These are phyloP conservation scores for Zygosaccharomyces siamensis DNA, from an alignment of 805 yeast genomes.

Conservation along the genomic window DNA sequence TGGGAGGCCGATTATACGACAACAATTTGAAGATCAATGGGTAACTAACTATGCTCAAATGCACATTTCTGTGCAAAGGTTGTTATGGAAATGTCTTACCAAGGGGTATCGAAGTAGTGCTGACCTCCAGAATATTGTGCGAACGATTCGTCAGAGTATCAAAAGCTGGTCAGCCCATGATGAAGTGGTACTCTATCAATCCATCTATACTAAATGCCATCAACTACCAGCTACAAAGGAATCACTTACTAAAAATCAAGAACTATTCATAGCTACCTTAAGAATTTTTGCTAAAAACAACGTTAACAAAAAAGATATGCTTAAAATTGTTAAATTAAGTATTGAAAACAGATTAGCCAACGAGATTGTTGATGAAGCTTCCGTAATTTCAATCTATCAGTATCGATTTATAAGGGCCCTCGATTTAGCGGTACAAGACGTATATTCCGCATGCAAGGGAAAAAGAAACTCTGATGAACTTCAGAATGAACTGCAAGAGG, in stretches of 20 bases:
- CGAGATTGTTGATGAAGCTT: conserved; percentile 6
- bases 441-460: conserved; percentile 15
- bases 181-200: conserved; percentile 25
- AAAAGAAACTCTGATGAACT: conserved; percentile 7
- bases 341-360: conserved; percentile 22
- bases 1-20: conserved; percentile 14
- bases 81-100: conserved; percentile 27
- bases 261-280: conserved; percentile 20
- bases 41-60: conserved; percentile 14
- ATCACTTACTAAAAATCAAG: conserved; percentile 19
- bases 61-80: conserved; percentile 20
- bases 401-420: conserved; percentile 30
- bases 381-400: conserved; percentile 18
- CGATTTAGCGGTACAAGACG: conserved; percentile 23
- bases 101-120: not conserved
- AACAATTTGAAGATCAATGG: conserved; percentile 16
- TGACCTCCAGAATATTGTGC: conserved; percentile 1
- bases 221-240: conserved; percentile 14
- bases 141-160: conserved; percentile 3
- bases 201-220: conserved; percentile 25
- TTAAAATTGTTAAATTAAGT: conserved; percentile 26
- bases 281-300: conserved; percentile 16
- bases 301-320: conserved; percentile 14
- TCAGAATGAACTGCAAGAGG: conserved; percentile 13
- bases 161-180: conserved; percentile 13